A percentile compares a stretch with the other conserved stretches of the same genome.
phyloP scores from a whole-genome alignment of 1,284 basidiomycete genomes.

The Cutaneotrichosporon mucoides region DNA sequence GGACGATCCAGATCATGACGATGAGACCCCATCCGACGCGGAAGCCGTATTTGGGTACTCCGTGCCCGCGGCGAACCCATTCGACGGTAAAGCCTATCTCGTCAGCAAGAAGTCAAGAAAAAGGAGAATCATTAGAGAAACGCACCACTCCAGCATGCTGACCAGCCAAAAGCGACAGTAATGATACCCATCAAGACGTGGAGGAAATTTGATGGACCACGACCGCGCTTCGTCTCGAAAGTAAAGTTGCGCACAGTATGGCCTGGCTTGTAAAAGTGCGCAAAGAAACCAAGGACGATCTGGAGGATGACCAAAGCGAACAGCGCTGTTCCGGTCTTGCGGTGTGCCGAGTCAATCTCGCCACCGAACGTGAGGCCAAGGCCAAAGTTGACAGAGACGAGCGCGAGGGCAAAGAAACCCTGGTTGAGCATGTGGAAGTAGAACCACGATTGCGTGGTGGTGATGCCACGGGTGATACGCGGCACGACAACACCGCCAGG shows the following conservation, averaged over 20 bases:
- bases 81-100: slow-evolving; percentile 28
- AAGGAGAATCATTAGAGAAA: no score
- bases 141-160: slow-evolving; percentile 26
- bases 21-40: slow-evolving; percentile 37
- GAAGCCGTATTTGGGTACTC: slow-evolving; percentile 19
- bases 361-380: slow-evolving; percentile 23
- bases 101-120: no score
- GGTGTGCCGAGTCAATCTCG: slow-evolving; percentile 52
- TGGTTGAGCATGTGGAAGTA: slow-evolving; percentile 55
- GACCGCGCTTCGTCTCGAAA: slow-evolving; percentile 25
- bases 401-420: slow-evolving; percentile 55
- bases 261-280: slow-evolving; percentile 52
- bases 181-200: slow-evolving; percentile 33
- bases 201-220: slow-evolving; percentile 34
- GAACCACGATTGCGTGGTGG: slow-evolving; percentile 56
- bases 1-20: slow-evolving; percentile 15
- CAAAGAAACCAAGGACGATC: slow-evolving; percentile 56
- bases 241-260: slow-evolving; percentile 3
- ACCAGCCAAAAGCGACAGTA: slow-evolving; percentile 31
- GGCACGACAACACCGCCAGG: slow-evolving; percentile 60
- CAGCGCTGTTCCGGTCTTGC: slow-evolving; percentile 58
- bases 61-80: slow-evolving; percentile 27
- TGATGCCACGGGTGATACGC: slow-evolving; percentile 58
- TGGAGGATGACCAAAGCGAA: slow-evolving; percentile 62
- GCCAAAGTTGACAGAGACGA: slow-evolving; percentile 55